These are phyloP conservation scores for Halenospora varia DNA, from an alignment of 495 filamentous ascomycete species.

Conservation along the genomic window DNA sequence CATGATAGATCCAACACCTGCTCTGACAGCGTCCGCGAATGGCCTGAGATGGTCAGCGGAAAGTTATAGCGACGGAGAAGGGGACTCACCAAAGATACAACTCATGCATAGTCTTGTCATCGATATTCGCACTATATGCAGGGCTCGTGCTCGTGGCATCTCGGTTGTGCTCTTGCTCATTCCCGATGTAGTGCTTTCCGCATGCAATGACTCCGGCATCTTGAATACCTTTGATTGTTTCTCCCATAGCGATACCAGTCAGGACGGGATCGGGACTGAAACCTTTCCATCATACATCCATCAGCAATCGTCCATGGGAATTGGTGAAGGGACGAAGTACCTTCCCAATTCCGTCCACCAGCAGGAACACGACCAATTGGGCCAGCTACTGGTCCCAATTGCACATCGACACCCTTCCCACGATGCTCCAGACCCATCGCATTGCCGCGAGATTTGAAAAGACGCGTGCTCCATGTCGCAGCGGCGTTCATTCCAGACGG, in stretches of 20 bases:
- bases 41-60: constrained; percentile 40
- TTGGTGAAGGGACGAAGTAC: too few species aligned
- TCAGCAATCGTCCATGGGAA: too few species aligned
- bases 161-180: neutral
- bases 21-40: constrained; percentile 66
- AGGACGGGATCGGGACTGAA: constrained; percentile 69
- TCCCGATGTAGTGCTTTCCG: constrained; percentile 44
- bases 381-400: constrained; percentile 85
- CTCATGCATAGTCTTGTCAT: constrained; percentile 91
- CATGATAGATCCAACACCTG: constrained; percentile 81
- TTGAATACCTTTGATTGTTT: constrained; percentile 75
- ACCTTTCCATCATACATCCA: too few species aligned
- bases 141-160: too few species aligned
- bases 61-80: too few species aligned
- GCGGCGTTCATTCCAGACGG: constrained; percentile 75
- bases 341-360: constrained; percentile 65
- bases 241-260: constrained; percentile 63
- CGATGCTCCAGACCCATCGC: constrained; percentile 76
- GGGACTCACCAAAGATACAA: constrained; percentile 84
- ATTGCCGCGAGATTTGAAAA: constrained; percentile 67
- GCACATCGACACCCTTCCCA: constrained; percentile 77
- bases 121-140: constrained; percentile 75
- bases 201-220: constrained; percentile 74
- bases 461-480: constrained; percentile 52
- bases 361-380: constrained; percentile 68